Conservation (phyloP, 1,284 basidiomycete species). For the Jaminaea rosea region DNA sequence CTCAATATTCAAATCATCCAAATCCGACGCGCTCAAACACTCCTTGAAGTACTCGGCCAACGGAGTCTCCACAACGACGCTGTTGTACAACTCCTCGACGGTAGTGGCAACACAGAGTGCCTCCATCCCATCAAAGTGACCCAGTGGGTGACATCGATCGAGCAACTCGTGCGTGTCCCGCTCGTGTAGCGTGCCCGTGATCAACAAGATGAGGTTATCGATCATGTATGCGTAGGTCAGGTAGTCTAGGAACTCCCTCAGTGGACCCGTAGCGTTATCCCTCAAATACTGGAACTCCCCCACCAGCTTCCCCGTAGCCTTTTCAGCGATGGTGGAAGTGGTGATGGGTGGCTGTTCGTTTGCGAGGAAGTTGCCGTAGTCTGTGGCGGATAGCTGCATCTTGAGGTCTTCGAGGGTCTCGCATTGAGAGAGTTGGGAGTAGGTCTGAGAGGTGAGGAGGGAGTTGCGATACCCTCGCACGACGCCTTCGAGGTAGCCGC, state of each 20-base stretch:
- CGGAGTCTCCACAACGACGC: conserved; percentile 92
- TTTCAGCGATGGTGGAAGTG: conserved; percentile 88
- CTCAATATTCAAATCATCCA: conserved; percentile 98
- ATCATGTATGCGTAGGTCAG: conserved; percentile 99
- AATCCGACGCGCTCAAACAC: conserved; percentile 85
- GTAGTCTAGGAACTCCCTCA: conserved; percentile 91
- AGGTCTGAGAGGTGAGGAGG: conserved; percentile 77
- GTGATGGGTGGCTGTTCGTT: conserved; percentile 93
- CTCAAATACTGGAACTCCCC: conserved; percentile 94
- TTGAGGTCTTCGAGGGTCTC: conserved; percentile 75
- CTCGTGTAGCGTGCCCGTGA: conserved; percentile 94
- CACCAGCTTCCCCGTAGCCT: conserved; percentile 86
- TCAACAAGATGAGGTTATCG: conserved; percentile 95
- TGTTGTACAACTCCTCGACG: conserved; percentile 97
- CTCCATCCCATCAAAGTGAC: conserved; percentile 96
- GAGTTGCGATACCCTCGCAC: conserved; percentile 90
- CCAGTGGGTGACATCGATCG: conserved; percentile 92
- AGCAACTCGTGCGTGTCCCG: conserved; percentile 93
- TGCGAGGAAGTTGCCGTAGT: conserved; percentile 96
- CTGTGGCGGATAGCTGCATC: conserved; percentile 77
- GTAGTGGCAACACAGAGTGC: conserved; percentile 98
- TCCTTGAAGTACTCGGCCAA: conserved; percentile 77
- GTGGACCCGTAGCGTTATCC: conserved; percentile 78
- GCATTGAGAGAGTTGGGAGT: conserved; percentile 90
- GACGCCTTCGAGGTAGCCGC: conserved; percentile 59